Evolutionary conservation across 1,284 basidiomycete genomes (phyloP).

Genomic region (Leccinum glutinopallens): DNA sequence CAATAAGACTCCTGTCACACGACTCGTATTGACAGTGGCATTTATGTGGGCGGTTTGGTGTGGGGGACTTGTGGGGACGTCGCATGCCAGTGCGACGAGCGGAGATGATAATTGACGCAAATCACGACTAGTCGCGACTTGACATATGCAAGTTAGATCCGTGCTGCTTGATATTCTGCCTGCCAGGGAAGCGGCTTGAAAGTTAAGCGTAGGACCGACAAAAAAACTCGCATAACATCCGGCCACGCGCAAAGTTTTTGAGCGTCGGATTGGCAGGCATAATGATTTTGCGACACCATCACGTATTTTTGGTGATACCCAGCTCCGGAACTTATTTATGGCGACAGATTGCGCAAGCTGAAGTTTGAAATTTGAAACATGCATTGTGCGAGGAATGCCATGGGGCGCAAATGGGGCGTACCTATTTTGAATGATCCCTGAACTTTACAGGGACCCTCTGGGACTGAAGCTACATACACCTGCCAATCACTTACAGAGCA

Average conservation of each 20-base stretch:
- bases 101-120: background rate
- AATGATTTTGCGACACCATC: slow-evolving; percentile 1
- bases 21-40: background rate
- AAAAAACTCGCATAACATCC: background rate
- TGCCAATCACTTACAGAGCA: background rate
- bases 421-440: background rate
- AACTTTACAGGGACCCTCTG: background rate
- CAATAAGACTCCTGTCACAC: background rate
- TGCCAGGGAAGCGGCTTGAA: background rate
- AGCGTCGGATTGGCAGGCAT: slow-evolving; percentile 1
- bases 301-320: background rate
- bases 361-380: slow-evolving; percentile 21
- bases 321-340: background rate
- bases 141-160: background rate
- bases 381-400: background rate
- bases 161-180: background rate
- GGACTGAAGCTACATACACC: background rate
- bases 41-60: background rate
- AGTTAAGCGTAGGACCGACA: background rate
- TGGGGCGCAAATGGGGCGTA: background rate
- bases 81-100: background rate
- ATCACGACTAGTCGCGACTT: background rate
- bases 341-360: slow-evolving; percentile 4
- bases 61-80: background rate
- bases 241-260: background rate